Base-by-base conservation (phyloP, 768 basidiomycete species). In the Auricularia sp. region DNA sequence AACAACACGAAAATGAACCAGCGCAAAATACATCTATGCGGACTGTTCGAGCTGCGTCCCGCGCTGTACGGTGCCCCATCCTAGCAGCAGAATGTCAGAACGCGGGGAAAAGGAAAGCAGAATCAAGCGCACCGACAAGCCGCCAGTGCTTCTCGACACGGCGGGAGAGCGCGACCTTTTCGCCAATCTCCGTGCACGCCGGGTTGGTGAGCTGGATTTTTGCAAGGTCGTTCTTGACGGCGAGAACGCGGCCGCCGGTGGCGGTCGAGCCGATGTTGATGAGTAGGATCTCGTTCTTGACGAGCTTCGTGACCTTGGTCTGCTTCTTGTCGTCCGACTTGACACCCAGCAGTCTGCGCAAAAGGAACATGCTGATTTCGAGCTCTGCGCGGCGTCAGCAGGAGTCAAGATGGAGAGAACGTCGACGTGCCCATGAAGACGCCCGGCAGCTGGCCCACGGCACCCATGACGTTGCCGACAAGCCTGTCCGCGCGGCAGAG, bases 251-350 rank as follows among this genome's bases (percentile, higher is more conserved):
- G 37, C 97, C 96, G 67, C 97, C 97, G 2, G 94, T 96, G 3
- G 95, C 97, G 1, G 94, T 98, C 24, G 94, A 96, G 21, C 96
- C 95, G 65, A 99, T 98, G 79, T 98, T 98, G 81, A 99, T 95
- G 67, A 98, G 84, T 2, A 98, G 77, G 2, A 95, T 82, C 77
- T 97, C 95, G 76, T 89, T 89, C 78, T 96, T 96, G 65, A 85
- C 82, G 56, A 97, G 83, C 75, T 97, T 97, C 63, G 91, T 81
- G 29, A 75, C 77, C 77, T 94, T 99, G 24, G 97, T 97, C 75
- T 95, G 92, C 75, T 98, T 99, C 81, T 95, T 97, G 79, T 98
- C 97, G 76, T 98, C 96, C 29, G 94, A 94, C 76, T 95, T 94
- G 67, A 99, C 97, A 74, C 97, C 96, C n/a, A 98, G 85, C 63